Conservation (phyloP, 441 rosid genomes). For the Raphanus hybrid region DNA sequence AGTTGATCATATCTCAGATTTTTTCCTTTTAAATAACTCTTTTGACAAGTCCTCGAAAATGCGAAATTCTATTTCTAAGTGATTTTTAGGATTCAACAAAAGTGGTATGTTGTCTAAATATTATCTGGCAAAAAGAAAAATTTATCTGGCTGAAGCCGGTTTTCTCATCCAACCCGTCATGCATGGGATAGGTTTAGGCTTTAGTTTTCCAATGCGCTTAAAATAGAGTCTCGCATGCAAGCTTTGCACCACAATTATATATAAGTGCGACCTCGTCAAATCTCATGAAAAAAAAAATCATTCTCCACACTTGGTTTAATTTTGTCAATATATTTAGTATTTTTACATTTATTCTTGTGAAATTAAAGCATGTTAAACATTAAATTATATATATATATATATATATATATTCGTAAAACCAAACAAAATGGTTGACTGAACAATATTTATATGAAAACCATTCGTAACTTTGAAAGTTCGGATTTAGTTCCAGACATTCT, state of each 20-base stretch:
- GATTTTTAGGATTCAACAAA: too few relatives aligned
- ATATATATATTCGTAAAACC: neutral
- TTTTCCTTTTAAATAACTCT: too few relatives aligned
- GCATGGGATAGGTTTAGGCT: neutral
- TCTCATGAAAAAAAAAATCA: neutral
- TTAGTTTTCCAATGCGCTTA: neutral
- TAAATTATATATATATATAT: neutral
- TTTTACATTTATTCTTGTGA: neutral
- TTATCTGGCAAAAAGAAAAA: too few relatives aligned
- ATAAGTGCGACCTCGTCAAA: neutral
- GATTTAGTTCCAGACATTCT: neutral
- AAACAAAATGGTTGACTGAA: neutral
- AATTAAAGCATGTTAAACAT: neutral
- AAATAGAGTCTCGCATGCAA: neutral
- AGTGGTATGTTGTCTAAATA: neutral
- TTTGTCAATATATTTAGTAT: neutral
- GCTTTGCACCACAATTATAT: neutral
- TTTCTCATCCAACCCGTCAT: neutral
- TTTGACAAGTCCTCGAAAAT: too few relatives aligned
- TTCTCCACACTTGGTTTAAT: neutral
- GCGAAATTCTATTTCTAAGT: too few relatives aligned
- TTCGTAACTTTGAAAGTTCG: neutral
- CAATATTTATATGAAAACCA: neutral
- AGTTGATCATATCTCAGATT: too few relatives aligned
- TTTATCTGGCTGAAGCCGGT: neutral